phyloP scores from a whole-genome alignment of 805 yeast genomes.

The Yarrowia divulgata region DNA sequence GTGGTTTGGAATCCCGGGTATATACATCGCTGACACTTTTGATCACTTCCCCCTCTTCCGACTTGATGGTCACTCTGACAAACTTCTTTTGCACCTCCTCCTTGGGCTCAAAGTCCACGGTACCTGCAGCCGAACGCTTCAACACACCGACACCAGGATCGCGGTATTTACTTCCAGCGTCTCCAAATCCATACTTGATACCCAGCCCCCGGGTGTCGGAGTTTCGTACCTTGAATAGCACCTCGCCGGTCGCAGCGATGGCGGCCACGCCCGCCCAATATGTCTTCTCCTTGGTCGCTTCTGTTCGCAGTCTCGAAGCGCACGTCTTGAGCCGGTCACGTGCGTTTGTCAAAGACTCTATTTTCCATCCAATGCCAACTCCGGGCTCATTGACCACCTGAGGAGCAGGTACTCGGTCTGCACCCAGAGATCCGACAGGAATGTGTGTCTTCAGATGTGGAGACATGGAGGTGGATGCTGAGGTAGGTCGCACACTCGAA shows the following conservation, averaged over 20 bases:
- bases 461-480: slow-evolving; percentile 87
- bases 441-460: slow-evolving; percentile 77
- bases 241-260: slow-evolving; percentile 59
- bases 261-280: slow-evolving; percentile 68
- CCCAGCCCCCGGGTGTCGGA: slow-evolving; percentile 68
- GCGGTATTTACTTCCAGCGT: slow-evolving; percentile 79
- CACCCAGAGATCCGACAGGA: slow-evolving; percentile 72
- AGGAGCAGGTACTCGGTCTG: slow-evolving; percentile 47
- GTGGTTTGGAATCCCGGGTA: slow-evolving; percentile 67
- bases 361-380: slow-evolving; percentile 84
- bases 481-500: slow-evolving; percentile 81
- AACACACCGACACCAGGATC: slow-evolving; percentile 81
- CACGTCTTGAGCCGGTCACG: slow-evolving; percentile 60
- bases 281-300: slow-evolving; percentile 64
- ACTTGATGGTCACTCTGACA: slow-evolving; percentile 59
- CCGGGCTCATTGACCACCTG: slow-evolving; percentile 49
- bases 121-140: slow-evolving; percentile 59
- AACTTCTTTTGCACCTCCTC: slow-evolving; percentile 55
- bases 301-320: slow-evolving; percentile 59
- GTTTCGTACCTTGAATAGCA: slow-evolving; percentile 69
- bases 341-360: slow-evolving; percentile 68
- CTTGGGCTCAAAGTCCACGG: slow-evolving; percentile 53
- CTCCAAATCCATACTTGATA: slow-evolving; percentile 89
- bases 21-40: slow-evolving; percentile 50
- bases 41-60: slow-evolving; percentile 55